Base-by-base conservation (phyloP, 495 filamentous ascomycete genomes). In the Penicillium cosmopolitanum region DNA sequence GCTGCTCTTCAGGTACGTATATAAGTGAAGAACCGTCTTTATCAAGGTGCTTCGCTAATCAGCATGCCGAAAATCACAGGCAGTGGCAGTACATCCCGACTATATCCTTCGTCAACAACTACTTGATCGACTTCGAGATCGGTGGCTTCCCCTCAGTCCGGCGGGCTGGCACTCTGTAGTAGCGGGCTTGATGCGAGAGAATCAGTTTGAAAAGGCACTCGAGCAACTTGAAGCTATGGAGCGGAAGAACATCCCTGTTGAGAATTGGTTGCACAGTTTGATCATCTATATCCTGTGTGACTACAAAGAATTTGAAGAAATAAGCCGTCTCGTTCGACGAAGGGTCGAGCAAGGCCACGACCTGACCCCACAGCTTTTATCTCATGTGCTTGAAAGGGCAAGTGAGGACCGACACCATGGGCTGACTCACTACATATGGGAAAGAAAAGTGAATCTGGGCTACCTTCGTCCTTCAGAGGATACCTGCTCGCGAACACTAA, bases 71-170 rank as follows among this genome's bases (percentile, higher is more conserved):
- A 23, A 23, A 18, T 62, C 31, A 1, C 53, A 93, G 85, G 84
- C 85, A 6, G 84, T 93, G 21, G 85, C 91, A 13, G 85, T 96
- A 21, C 93, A 97, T 70, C 93, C 94, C 1, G 87, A 97, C 71
- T 93, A 95, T 61, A 44, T 92, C 1, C 77, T 93, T 11, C 87
- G 92, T 21, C 78, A 81, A 36, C 78, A 87, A 33, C 78, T 96
- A n/a, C 72, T 98, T 23, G 68, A 79, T 44, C 85, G 85, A 19
- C 74, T 85, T 43, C 83, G 83, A 66, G 78, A 84, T 56, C 74
- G 86, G 59, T 95, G 90, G 88, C 83, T 90, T 44, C 73, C 77
- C 2, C 69, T 96, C 23, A 85, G 81, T 7, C 78, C 79, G 9
- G 79, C 84, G 19, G 91, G 86, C 15, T 86, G 81, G 75, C 81